A percentile compares a stretch with the other conserved stretches of the same genome.
Conservation (phyloP, 768 basidiomycete genomes). For the Antrodiella citrinella region DNA sequence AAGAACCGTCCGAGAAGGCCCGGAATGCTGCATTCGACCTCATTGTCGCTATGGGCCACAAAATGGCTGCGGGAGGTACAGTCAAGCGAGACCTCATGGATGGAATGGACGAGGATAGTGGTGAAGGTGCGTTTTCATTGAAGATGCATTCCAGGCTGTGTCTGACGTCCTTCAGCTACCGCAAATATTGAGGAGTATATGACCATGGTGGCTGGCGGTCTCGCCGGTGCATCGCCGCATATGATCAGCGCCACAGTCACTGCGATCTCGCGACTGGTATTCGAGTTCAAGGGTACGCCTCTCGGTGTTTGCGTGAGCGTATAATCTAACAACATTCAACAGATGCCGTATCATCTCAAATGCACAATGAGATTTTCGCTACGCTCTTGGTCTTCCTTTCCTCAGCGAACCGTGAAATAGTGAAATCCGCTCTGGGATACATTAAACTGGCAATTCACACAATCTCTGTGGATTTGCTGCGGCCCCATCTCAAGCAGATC, state of each 20-base stretch:
- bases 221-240: conserved; percentile 89
- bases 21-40: conserved; percentile 85
- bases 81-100: conserved; percentile 72
- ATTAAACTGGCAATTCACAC: conserved; percentile 90
- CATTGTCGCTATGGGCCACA: conserved; percentile 84
- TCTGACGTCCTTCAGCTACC: conserved; percentile 29
- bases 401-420: conserved; percentile 94
- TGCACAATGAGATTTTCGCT: conserved; percentile 77
- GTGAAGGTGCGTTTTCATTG: conserved; percentile 28
- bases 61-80: conserved; percentile 82
- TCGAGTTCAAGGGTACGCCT: conserved; percentile 84
- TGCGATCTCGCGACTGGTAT: conserved; percentile 85
- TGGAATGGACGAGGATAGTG: conserved; percentile 78
- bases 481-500: conserved; percentile 67
- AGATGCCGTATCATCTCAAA: conserved; percentile 64
- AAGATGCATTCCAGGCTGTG: conserved; percentile 23
- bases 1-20: conserved; percentile 93
- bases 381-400: conserved; percentile 88
- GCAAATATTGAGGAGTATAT: conserved; percentile 88
- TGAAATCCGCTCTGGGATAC: conserved; percentile 93
- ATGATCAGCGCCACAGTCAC: conserved; percentile 98
- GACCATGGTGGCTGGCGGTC: conserved; percentile 93
- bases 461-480: conserved; percentile 59
- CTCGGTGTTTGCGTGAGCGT: not conserved
- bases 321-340: not conserved